A percentile compares a stretch with the other conserved stretches of the same genome.
Conservation (phyloP, 805 yeast species). For the Teunomyces kruisii region DNA sequence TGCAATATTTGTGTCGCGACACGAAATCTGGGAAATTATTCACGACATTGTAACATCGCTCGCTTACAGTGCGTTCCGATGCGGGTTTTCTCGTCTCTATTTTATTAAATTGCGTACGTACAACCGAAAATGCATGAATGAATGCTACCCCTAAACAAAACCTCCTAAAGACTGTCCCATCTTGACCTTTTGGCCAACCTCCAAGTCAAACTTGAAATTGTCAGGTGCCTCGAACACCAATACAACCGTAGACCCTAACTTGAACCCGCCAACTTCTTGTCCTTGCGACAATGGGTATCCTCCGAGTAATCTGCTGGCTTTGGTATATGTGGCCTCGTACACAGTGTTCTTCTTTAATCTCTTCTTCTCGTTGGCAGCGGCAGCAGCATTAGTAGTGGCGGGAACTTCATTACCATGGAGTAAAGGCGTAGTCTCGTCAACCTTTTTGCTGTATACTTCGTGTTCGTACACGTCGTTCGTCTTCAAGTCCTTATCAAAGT, state of each 20-base stretch:
- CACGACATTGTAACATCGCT: background rate
- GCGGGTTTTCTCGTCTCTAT: no score
- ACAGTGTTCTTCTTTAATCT: conserved; percentile 72
- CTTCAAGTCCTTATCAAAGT: conserved; percentile 85
- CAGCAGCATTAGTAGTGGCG: conserved; percentile 2
- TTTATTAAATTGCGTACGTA: background rate
- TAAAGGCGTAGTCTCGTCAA: conserved; percentile 34
- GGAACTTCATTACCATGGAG: background rate
- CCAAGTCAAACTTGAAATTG: conserved; percentile 66
- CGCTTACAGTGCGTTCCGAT: no score
- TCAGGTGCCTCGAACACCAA: conserved; percentile 94
- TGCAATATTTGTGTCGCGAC: background rate
- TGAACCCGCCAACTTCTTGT: conserved; percentile 95
- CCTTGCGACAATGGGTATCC: conserved; percentile 92
- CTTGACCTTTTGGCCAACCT: conserved; percentile 73
- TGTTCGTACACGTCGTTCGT: conserved; percentile 75
- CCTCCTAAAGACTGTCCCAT: conserved; percentile 82
- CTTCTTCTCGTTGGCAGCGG: conserved; percentile 18
- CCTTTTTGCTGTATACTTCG: conserved; percentile 24
- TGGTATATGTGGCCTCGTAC: conserved; percentile 88
- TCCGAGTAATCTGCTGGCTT: conserved; percentile 71
- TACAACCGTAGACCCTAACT: conserved; percentile 95
- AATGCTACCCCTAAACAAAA: conserved; percentile 18
- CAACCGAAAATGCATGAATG: background rate
- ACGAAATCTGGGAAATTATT: background rate